These are phyloP conservation scores for Kwoniella bestiolae DNA, from an alignment of 768 basidiomycete genomes.

Conservation along the genomic window DNA sequence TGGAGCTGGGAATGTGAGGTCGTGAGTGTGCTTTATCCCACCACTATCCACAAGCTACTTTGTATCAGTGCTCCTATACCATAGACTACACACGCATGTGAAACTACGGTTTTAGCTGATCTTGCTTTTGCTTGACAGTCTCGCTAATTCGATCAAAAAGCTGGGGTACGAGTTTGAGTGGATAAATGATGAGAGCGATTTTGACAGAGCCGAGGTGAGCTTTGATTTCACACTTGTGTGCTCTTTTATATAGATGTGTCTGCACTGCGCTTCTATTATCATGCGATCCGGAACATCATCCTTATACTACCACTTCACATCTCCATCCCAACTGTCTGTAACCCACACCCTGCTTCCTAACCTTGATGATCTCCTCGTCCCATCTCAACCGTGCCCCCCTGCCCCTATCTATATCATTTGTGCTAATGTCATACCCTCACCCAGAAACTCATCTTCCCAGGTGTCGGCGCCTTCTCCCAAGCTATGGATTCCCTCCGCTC, in stretches of 20 bases:
- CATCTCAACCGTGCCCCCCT: no score
- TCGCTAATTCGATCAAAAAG: conserved; percentile 84
- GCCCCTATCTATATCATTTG: no score
- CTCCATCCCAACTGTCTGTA: no score
- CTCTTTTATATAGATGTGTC: not conserved
- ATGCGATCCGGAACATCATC: no score
- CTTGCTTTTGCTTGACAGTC: conserved; percentile 62
- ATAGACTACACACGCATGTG: not conserved
- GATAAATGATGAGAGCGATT: conserved; percentile 80
- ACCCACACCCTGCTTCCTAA: no score
- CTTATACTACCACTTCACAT: no score
- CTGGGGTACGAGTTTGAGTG: conserved; percentile 88
- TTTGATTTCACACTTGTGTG: no score
- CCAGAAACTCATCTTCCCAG: conserved; percentile 95
- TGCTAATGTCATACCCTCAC: not conserved
- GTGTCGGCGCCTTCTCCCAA: conserved; percentile 89
- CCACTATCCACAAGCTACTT: no score
- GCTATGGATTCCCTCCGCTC: conserved; percentile 76
- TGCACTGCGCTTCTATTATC: no score
- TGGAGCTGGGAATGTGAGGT: conserved; percentile 75
- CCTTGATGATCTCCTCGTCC: no score
- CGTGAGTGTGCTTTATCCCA: conserved; percentile 34
- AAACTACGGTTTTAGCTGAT: not conserved
- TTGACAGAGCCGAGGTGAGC: conserved; percentile 86
- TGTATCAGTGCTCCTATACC: no score